Percentiles rank a stretch among this genome's conserved stretches.
These are phyloP conservation scores for Saksenaea vasiformis DNA, from an alignment of 371 early-diverging fungal genomes.

Conservation along the genomic window DNA sequence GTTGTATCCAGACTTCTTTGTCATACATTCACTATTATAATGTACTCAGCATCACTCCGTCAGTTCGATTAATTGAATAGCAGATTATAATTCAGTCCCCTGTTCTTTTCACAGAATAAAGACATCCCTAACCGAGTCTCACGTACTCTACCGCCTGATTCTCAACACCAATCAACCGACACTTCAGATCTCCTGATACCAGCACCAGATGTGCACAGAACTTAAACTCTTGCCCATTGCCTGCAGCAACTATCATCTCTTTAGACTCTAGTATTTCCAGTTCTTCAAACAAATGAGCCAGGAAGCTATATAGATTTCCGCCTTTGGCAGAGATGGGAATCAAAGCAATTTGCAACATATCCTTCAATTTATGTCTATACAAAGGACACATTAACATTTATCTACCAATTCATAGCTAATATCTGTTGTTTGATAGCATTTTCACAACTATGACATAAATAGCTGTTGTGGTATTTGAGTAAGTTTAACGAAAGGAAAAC, in stretches of 20 bases:
- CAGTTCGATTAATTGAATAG: too few relatives aligned
- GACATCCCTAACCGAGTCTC: too few relatives aligned
- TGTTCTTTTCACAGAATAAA: too few relatives aligned
- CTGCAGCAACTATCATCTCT: not conserved
- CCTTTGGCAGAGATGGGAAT: not conserved
- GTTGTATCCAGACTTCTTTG: too few relatives aligned
- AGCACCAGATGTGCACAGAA: constrained; percentile 6
- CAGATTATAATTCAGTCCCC: too few relatives aligned
- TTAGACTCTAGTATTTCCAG: not conserved
- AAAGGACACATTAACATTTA: not conserved
- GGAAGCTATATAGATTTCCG: not conserved
- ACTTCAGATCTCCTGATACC: constrained; percentile 9
- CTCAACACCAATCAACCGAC: too few relatives aligned
- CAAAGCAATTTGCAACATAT: constrained; percentile 8
- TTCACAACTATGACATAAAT: constrained; percentile 8
- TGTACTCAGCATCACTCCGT: too few relatives aligned
- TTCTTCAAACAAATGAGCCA: constrained; percentile 10
- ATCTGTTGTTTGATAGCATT: constrained; percentile 5
- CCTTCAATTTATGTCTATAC: not conserved
- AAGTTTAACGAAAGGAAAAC: too few relatives aligned
- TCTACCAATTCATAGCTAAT: not conserved
- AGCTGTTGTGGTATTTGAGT: too few relatives aligned
- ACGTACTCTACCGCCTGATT: too few relatives aligned
- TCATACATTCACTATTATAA: too few relatives aligned
- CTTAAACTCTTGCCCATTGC: not conserved